Percentiles rank a stretch among this genome's conserved stretches.
Evolutionary conservation across 1,284 basidiomycete genomes (phyloP).

Genomic region (Gomphus sp.): DNA sequence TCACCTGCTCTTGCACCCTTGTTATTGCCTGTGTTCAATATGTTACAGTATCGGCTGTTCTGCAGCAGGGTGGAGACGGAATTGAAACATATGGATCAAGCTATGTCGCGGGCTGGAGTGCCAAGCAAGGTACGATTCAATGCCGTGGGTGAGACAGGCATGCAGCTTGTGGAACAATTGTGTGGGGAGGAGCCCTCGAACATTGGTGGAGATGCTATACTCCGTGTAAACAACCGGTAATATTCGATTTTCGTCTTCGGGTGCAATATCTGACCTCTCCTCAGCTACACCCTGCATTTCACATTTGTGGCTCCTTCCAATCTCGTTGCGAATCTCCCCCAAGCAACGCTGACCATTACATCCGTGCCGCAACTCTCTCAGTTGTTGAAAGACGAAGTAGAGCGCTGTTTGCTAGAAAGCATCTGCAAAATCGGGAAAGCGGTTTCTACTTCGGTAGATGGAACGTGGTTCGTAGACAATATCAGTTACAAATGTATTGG

Average conservation of each 20-base stretch:
- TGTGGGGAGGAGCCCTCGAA: constrained; percentile 19
- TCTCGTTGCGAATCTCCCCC: constrained; percentile 61
- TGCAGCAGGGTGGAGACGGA: constrained; percentile 52
- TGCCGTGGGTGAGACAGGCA: constrained; percentile 57
- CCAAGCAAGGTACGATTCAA: constrained; percentile 48
- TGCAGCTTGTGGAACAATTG: constrained; percentile 41
- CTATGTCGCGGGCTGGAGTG: constrained; percentile 47
- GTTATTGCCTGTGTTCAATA: constrained; percentile 61
- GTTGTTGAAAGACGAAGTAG: constrained; percentile 64
- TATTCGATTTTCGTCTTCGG: neutral
- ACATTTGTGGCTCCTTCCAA: constrained; percentile 65
- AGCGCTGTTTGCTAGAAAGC: constrained; percentile 51
- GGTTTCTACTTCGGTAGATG: constrained; percentile 43
- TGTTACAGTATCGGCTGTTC: constrained; percentile 69
- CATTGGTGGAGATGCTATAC: constrained; percentile 57
- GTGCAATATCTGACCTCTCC: neutral
- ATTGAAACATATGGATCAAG: constrained; percentile 38
- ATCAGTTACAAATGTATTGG: constrained; percentile 57
- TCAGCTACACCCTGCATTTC: constrained; percentile 61
- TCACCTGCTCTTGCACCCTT: constrained; percentile 26
- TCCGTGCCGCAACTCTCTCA: constrained; percentile 69
- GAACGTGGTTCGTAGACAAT: constrained; percentile 70
- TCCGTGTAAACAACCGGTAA: constrained; percentile 60
- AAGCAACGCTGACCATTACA: constrained; percentile 60
- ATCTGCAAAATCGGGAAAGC: constrained; percentile 59